These are phyloP conservation scores for Udeniomyces megalosporus DNA, from an alignment of 768 basidiomycete genomes.

Conservation along the genomic window DNA sequence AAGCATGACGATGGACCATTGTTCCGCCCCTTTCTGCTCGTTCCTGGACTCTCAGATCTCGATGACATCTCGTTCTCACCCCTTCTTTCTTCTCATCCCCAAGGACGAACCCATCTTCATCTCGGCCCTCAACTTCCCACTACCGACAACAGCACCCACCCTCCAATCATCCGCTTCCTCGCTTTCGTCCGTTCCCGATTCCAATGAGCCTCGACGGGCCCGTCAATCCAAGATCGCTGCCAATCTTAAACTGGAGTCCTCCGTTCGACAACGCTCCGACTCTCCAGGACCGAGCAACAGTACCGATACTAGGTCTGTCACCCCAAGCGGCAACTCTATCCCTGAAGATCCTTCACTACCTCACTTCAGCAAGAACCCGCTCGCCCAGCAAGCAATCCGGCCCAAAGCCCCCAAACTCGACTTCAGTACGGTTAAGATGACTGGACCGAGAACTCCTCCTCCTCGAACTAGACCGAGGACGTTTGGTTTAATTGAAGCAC, in stretches of 20 bases:
- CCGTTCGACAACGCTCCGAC: background rate
- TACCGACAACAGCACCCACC: background rate
- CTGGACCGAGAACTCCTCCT: slow-evolving; percentile 10
- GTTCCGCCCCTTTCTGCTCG: no score
- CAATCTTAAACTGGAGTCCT: background rate
- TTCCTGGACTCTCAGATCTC: no score
- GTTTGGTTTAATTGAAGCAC: slow-evolving; percentile 79
- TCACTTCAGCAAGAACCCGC: slow-evolving; percentile 3
- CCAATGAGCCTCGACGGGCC: background rate
- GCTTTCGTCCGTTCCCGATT: background rate
- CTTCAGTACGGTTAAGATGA: slow-evolving; percentile 1
- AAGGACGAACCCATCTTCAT: background rate
- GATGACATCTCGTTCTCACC: no score
- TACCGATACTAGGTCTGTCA: background rate
- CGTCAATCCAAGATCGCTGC: background rate
- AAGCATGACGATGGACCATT: no score
- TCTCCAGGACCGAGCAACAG: background rate
- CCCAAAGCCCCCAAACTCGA: slow-evolving; percentile 5
- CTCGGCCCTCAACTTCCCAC: slow-evolving; percentile 7
- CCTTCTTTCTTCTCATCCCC: no score
- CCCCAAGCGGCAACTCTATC: background rate
- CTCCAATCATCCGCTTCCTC: background rate
- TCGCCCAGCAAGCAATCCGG: background rate
- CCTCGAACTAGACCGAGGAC: slow-evolving; percentile 34
- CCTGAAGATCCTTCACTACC: background rate